These are phyloP conservation scores for Tetrahymena malaccensis DNA, from an alignment of 73 alveolate genomes.

Conservation along the genomic window DNA sequence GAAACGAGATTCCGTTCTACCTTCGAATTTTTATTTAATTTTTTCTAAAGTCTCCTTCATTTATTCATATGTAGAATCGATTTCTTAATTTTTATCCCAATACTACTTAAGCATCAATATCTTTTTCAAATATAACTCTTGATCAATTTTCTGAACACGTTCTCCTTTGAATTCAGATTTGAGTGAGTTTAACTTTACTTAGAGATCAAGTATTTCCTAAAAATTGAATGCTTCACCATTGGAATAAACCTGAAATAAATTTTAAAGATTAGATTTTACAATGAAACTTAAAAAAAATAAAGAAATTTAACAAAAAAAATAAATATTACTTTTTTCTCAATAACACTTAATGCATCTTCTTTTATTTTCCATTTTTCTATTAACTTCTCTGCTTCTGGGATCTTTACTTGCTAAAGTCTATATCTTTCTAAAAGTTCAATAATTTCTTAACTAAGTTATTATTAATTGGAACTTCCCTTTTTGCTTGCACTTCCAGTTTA, in stretches of 20 bases:
- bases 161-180: background rate
- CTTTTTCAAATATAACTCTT: background rate
- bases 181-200: background rate
- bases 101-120: background rate
- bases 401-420: background rate
- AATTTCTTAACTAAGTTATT: background rate
- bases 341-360: background rate
- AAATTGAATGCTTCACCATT: background rate
- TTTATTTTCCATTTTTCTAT: background rate
- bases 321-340: background rate
- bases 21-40: background rate
- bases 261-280: too few relatives aligned
- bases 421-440: background rate
- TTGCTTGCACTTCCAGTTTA: background rate
- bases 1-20: background rate
- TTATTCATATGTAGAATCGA: background rate
- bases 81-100: background rate
- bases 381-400: background rate
- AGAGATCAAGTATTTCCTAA: background rate
- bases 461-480: background rate
- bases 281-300: background rate
- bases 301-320: background rate
- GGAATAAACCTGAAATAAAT: background rate
- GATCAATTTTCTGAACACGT: background rate
- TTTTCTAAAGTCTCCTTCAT: background rate